Base-by-base conservation (phyloP, 2,329 filamentous ascomycete species). In the Dothideomycetes sp. region DNA sequence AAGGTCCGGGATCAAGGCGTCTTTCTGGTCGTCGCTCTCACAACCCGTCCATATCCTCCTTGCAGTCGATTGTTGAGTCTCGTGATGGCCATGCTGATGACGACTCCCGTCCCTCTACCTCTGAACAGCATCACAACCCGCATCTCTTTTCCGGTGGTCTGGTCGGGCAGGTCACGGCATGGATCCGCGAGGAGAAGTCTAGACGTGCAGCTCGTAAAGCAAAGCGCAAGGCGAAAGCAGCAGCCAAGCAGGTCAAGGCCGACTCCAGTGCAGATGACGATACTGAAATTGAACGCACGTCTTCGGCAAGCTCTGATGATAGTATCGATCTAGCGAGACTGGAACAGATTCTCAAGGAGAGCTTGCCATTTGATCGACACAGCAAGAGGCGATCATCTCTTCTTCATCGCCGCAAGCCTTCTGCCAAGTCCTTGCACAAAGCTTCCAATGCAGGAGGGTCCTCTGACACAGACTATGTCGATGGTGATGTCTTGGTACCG, bases 401-500 rank as follows among this genome's bases (percentile, higher is more conserved):
- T 40, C 42, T 41, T 47, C 49, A 38, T 38, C 33, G 69, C 15
- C 66, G 44, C 31, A 41, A 43, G 7, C 41, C 41, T 22, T 47
- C 46, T 2, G 34, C 44, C 16, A 52, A 49, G 41, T 56, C 51
- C 35, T 41, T 54, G 5, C 60, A 68, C 53, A 52, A 61, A 43
- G 51, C 68, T 49, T 52, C 63, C 64, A 52, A 68, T 57, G 49
- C 68, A 65, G 62, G 66, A 1, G 71, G 69, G 4, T 86, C 83
- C 3, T 91, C 85, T 0, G 89, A 95, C 50, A 93, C 87, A 0
- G 89, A 96, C 43, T 84, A 81, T 49, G 65, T 76, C 12, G 88
- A 94, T 46, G 77, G 77, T n/a, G 86, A 94, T 46, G 70, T 77
- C 14, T 62, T 84, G n/a, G 85, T 94, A 1, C 89, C 89, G 1